Evolutionary conservation across 2,329 filamentous ascomycete genomes (phyloP).

Genomic region (Fusarium sp.): DNA sequence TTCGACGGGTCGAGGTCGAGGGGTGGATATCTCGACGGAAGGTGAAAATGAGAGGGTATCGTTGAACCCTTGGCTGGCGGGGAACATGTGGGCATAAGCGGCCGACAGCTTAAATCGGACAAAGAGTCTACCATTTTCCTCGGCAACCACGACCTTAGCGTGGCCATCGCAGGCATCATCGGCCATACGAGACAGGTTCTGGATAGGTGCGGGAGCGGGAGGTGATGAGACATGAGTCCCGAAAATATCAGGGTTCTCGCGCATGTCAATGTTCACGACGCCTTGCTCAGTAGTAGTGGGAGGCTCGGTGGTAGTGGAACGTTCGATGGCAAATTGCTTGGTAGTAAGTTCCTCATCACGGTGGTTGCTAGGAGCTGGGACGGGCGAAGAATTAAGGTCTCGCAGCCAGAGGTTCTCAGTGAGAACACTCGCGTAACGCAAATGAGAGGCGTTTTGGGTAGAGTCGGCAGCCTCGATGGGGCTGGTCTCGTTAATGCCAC

Average conservation of each 20-base stretch:
- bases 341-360: neutral
- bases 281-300: conserved; percentile 32
- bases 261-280: conserved; percentile 53
- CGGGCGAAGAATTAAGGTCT: neutral
- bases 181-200: conserved; percentile 47
- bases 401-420: neutral
- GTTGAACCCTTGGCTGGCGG: conserved; percentile 47
- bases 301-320: neutral
- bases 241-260: conserved; percentile 54
- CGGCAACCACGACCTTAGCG: conserved; percentile 49
- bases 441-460: neutral
- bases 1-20: neutral
- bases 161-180: conserved; percentile 45
- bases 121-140: conserved; percentile 50
- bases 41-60: conserved; percentile 34
- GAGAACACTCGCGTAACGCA: neutral
- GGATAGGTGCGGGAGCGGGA: conserved; percentile 36
- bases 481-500: neutral
- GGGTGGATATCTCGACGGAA: neutral
- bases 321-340: neutral
- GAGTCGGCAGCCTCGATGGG: neutral
- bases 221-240: conserved; percentile 36
- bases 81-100: conserved; percentile 49
- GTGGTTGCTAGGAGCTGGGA: neutral
- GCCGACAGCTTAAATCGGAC: conserved; percentile 56